Evolutionary conservation across 83 land plant genomes (phyloP), one percentile per base, ranked within the genome.

Genomic region (Picea abies): DNA sequence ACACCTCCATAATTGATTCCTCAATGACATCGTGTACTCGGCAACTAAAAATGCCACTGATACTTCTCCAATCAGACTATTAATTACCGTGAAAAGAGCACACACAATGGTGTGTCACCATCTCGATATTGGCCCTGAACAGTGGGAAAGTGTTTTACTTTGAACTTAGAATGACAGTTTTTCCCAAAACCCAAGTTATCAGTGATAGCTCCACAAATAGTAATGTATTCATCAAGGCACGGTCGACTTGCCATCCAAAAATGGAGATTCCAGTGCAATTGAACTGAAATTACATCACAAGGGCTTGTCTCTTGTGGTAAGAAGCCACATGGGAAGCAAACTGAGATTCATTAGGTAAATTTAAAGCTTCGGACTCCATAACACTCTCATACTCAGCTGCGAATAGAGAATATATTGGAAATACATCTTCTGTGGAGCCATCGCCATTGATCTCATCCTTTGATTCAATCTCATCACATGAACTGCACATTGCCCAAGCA

Each of bases 231-330:
- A 97, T 60, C 11, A 97, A 89, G 65, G 82, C 89, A n/a, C 97
- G 83, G 78, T 97, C 98, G 60, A 97, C 87, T 44, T 90, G 86
- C 91, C 93, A 93, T 79, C 99, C 99, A 87, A 87, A 96, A 25
- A 96, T 80, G 17, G 97, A 93, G 47, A 97, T 91, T 5, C 98
- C 99, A 23, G 96, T 94, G 14, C 88, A 87, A 73, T 93, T 90
- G n/a, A 85, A 72, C 84, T 93, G 96, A 75, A 97, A 79, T 84
- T 95, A 95, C 83, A 90, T 80, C 70, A 95, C 92, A 80, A 91
- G 89, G n/a, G 94, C 89, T 86, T 91, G 87, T 68, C 96, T 80
- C 85, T 86, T 94, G 73, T 90, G 89, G 81, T 86, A 94, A 20
- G 92, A 87, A 64, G 88, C 82, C 87, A 90, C 52, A 84, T 67